Percentiles rank a stretch among this genome's conserved stretches.
Conservation (phyloP, 1,139 yeast genomes). For the Diutina rugosa region DNA sequence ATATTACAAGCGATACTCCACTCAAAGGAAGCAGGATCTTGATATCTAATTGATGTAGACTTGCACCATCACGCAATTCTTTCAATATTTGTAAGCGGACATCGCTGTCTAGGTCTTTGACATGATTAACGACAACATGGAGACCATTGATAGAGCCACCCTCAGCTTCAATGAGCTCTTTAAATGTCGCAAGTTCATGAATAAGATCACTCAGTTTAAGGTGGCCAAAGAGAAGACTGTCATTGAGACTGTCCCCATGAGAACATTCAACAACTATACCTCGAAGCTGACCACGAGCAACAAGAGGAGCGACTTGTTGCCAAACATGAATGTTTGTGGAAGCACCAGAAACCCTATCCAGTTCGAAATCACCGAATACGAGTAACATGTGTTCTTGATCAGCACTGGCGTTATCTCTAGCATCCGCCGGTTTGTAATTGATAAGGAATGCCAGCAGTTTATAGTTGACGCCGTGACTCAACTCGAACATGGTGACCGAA, state of each 20-base stretch:
- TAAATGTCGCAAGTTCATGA: constrained; percentile 28
- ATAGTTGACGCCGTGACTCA: constrained; percentile 30
- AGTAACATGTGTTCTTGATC: constrained; percentile 24
- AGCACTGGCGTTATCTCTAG: not conserved
- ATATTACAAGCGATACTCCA: constrained; percentile 23
- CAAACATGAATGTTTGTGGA: constrained; percentile 40
- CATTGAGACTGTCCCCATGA: constrained; percentile 32
- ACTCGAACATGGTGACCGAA: constrained; percentile 19
- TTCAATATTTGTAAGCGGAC: constrained; percentile 41
- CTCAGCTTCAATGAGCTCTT: constrained; percentile 14
- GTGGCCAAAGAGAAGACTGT: constrained; percentile 54
- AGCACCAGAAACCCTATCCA: constrained; percentile 36
- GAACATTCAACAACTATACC: constrained; percentile 74
- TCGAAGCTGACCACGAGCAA: constrained; percentile 23
- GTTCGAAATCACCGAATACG: constrained; percentile 75
- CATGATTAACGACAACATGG: constrained; percentile 54
- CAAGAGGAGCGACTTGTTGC: constrained; percentile 37
- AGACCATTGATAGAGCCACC: constrained; percentile 24
- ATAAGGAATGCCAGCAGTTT: constrained; percentile 40
- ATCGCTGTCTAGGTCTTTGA: constrained; percentile 46
- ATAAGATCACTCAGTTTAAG: constrained; percentile 55
- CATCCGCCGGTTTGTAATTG: constrained; percentile 12
- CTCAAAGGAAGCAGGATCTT: constrained; percentile 40
- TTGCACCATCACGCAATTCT: constrained; percentile 32
- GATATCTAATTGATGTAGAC: constrained; percentile 21